A percentile compares a stretch with the other conserved stretches of the same genome.
phyloP scores from a whole-genome alignment of 2,329 filamentous ascomycete species.

The Biscogniauxia sp. region DNA sequence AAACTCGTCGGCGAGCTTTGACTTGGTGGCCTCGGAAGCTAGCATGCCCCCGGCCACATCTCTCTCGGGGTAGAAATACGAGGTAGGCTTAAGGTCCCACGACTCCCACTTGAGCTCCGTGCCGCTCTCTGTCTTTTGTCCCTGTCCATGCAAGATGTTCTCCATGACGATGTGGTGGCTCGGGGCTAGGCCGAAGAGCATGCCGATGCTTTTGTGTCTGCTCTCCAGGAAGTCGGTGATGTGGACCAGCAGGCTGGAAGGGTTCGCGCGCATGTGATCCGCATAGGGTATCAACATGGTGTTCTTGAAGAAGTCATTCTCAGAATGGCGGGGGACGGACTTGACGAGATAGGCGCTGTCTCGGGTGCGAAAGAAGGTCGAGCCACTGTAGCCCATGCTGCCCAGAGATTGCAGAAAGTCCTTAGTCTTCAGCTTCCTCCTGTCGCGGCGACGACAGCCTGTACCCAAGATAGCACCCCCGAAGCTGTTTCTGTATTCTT shows the following conservation, averaged over 20 bases:
- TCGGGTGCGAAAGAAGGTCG: constrained; percentile 69
- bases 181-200: constrained; percentile 58
- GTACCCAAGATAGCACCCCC: constrained; percentile 34
- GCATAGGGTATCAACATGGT: constrained; percentile 65
- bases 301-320: constrained; percentile 67
- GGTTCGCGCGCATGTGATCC: constrained; percentile 59
- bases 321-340: constrained; percentile 66
- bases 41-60: constrained; percentile 65
- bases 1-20: constrained; percentile 65
- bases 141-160: constrained; percentile 65
- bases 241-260: constrained; percentile 62
- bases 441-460: constrained; percentile 32
- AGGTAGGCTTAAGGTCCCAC: constrained; percentile 71
- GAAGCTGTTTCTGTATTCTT: constrained; percentile 55
- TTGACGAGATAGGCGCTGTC: constrained; percentile 70
- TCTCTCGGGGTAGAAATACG: constrained; percentile 74
- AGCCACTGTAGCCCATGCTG: constrained; percentile 72
- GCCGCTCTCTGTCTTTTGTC: constrained; percentile 37
- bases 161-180: constrained; percentile 78
- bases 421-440: constrained; percentile 32
- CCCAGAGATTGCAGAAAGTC: constrained; percentile 55
- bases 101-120: constrained; percentile 57
- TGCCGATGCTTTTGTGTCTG: constrained; percentile 55
- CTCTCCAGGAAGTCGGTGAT: constrained; percentile 69
- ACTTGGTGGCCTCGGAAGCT: constrained; percentile 62